These are phyloP conservation scores for Nakazawaea wickerhamii DNA, from an alignment of 805 yeast genomes.

Conservation along the genomic window DNA sequence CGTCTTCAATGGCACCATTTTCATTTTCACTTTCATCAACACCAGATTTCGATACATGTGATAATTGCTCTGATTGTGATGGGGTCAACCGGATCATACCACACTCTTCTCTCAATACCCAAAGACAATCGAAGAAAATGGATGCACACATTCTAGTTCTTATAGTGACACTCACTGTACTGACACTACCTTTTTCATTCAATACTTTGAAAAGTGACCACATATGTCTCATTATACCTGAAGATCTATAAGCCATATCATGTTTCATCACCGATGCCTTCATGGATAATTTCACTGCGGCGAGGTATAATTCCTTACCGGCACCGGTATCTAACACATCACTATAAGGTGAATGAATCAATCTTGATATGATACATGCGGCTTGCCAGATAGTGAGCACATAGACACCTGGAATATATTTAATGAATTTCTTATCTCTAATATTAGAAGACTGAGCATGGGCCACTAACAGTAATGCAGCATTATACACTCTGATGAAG, in stretches of 20 bases:
- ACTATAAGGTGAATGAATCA: conserved; percentile 70
- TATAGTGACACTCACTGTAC: conserved; percentile 46
- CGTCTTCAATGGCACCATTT: conserved; percentile 14
- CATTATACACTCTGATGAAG: conserved; percentile 69
- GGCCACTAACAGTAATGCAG: conserved; percentile 64
- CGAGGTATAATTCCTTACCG: conserved; percentile 65
- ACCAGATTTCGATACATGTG: conserved; percentile 14
- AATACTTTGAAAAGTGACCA: conserved; percentile 82
- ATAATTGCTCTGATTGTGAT: conserved; percentile 13
- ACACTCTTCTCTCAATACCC: conserved; percentile 78
- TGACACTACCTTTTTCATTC: conserved; percentile 42
- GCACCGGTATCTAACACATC: conserved; percentile 60
- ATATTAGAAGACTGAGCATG: conserved; percentile 62
- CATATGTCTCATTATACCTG: conserved; percentile 90
- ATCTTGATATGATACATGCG: conserved; percentile 73
- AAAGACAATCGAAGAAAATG: conserved; percentile 85
- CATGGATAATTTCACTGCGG: conserved; percentile 62
- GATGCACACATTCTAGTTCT: conserved; percentile 88
- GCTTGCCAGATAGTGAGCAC: conserved; percentile 89
- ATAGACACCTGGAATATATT: conserved; percentile 78
- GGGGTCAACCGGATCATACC: conserved; percentile 70
- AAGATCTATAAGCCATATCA: conserved; percentile 87
- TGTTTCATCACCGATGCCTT: conserved; percentile 84
- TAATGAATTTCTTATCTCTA: conserved; percentile 56
- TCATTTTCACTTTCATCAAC: conserved; percentile 21